These are phyloP conservation scores for Daldinia eschscholtzii DNA, from an alignment of 2,329 filamentous ascomycete species.

Conservation along the genomic window DNA sequence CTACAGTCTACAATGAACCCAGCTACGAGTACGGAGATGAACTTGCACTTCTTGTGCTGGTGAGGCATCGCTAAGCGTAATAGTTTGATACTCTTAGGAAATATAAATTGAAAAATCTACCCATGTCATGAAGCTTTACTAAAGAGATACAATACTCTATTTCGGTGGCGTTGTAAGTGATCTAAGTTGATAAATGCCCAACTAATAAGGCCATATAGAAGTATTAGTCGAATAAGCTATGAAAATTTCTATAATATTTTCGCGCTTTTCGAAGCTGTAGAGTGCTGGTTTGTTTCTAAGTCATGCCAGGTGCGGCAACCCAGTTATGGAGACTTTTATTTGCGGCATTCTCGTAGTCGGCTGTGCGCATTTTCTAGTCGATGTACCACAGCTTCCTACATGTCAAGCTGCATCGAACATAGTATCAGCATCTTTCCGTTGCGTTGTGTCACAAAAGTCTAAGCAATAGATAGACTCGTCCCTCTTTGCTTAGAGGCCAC, in stretches of 20 bases:
- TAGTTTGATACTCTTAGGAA: background rate
- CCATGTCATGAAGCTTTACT: too few relatives aligned
- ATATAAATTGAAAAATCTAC: too few relatives aligned
- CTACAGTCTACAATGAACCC: too few relatives aligned
- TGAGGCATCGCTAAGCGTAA: background rate
- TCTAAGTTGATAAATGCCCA: background rate
- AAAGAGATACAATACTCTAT: too few relatives aligned
- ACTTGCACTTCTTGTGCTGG: too few relatives aligned
- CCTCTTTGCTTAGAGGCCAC: background rate
- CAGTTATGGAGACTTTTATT: slow-evolving; percentile 3
- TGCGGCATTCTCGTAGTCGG: background rate
- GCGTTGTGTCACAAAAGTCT: slow-evolving; percentile 1
- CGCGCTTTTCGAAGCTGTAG: background rate
- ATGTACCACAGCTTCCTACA: background rate
- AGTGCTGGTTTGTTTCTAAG: background rate
- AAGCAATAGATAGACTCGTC: background rate
- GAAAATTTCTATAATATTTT: background rate
- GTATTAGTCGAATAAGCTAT: background rate
- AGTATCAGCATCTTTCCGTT: slow-evolving; percentile 7
- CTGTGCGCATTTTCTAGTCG: background rate
- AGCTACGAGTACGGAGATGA: too few relatives aligned
- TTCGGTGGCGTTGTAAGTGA: too few relatives aligned
- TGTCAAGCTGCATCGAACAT: slow-evolving; percentile 8
- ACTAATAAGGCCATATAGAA: background rate
- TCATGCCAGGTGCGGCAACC: background rate